Base-by-base conservation (phyloP, 2,329 filamentous ascomycete species). In the Claviceps purpurea region DNA sequence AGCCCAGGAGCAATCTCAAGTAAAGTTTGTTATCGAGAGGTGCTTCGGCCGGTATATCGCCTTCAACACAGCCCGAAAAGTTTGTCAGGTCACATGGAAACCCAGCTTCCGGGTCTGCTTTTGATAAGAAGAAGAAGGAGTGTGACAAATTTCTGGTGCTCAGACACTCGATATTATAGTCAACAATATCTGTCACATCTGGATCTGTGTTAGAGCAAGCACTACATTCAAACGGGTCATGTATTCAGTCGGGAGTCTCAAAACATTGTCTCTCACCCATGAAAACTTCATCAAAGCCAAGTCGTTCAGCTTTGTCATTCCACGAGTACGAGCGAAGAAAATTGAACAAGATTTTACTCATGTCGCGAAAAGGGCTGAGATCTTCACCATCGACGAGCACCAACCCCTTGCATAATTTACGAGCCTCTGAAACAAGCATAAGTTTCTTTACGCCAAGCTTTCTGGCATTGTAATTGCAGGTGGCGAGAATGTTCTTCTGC, bases 401-500 rank as follows among this genome's bases (percentile, higher is more conserved):
- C 16, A 95, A 78, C 52, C 95, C 87, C 0, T 90, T 89, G 58
- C 89, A 95, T 30, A 83, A 67, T 59, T 76, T 81, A 67, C 80
- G 87, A 4, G 91, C 93, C 56, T 96, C 89, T 50, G 75, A 78
- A 63, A 96, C 82, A 57, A 89, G 78, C 75, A 94, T 89, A 55
- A 97, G 75, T 71, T 98, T 97, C 65, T 78, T 74, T 51, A 90
- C 75, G 51, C 81, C 81, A n/a, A 70, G 77, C 50, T 81, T 73
- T 39, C 91, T 82, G 22, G 91, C 91, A 64, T 87, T 87, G 67
- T 97, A 97, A 69, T 97, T 97, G 76, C 88, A 94, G 4, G 89
- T 95, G 22, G 90, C 88, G 42, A 93, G 76, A 52, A 96, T 95
- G 64, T 89, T 87, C 69, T 96, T 96, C 68, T 96, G 90, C 67